These are phyloP conservation scores for Sphaceloma murrayae DNA, from an alignment of 2,329 filamentous ascomycete genomes.

Conservation along the genomic window DNA sequence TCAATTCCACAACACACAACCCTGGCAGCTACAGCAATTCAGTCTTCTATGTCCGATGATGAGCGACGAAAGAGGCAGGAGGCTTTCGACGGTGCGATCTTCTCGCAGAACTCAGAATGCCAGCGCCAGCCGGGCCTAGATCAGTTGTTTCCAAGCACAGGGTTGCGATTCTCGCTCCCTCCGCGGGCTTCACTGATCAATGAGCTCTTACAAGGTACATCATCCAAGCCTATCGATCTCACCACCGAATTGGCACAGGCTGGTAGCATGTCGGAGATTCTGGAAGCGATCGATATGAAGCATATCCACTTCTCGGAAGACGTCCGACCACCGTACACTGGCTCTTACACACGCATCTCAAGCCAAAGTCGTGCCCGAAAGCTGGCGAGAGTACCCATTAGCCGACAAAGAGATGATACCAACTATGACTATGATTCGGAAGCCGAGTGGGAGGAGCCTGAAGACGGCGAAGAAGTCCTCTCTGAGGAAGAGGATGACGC, in stretches of 20 bases:
- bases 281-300: slow-evolving; percentile 56
- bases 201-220: slow-evolving; percentile 36
- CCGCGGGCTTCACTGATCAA: slow-evolving; percentile 25
- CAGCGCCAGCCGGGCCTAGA: too few species aligned
- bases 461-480: slow-evolving; percentile 59
- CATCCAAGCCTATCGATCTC: slow-evolving; percentile 35
- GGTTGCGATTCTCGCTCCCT: slow-evolving; percentile 1
- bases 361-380: slow-evolving; percentile 36
- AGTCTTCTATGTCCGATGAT: not conserved
- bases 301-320: slow-evolving; percentile 53
- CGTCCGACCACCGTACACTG: slow-evolving; percentile 58
- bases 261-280: slow-evolving; percentile 40
- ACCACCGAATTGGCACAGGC: slow-evolving; percentile 28
- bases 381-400: slow-evolving; percentile 45
- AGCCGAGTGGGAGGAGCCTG: slow-evolving; percentile 69
- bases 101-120: not conserved
- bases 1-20: slow-evolving; percentile 63
- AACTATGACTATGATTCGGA: slow-evolving; percentile 83
- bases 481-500: slow-evolving; percentile 58
- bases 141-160: not conserved
- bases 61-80: not conserved
- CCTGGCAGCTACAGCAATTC: slow-evolving; percentile 45
- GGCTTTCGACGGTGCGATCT: too few species aligned
- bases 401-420: slow-evolving; percentile 49
- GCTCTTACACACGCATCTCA: slow-evolving; percentile 57